Base-by-base conservation (phyloP, 2,329 filamentous ascomycete species). In the Colletotrichum lindemuthianum region DNA sequence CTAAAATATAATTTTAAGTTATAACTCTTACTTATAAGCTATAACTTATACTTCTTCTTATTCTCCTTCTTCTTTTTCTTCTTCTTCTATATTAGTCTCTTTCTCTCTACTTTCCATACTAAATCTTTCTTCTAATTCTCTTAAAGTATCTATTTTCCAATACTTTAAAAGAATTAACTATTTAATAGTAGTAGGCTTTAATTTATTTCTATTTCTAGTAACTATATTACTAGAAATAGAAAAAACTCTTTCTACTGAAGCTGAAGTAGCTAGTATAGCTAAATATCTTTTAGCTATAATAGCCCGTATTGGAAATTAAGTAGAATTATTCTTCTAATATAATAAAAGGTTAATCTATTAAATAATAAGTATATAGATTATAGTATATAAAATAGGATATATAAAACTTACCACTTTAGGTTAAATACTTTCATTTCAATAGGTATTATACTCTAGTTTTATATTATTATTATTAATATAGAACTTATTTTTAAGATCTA, bases 191-290 rank as follows among this genome's bases (percentile, higher is more conserved):
- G 33, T 0, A 16, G 1, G 24, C 2, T 4, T 36, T 49, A 36
- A 12, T 34, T 34, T 49, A 49, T 49, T 49, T 15, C 47, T 49
- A 2, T 34, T 34, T 47, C 34, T 49, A 49, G 47, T 49, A 49
- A 8, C 6, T 6, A 49, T 49, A 49, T 49, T 49, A 49, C 10
- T 33, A 49, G 3, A n/a, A 49, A 34, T 15, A 49, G 44, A 49
- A 49, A 37, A 49, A 49, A 34, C 47, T 16, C 47, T 47, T 10
- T 47, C n/a, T 47, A 47, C 32, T 16, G n/a, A 2, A 33, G n/a
- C 0, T 16, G 6, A 48, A 50, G 33, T 50, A 50, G 33, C 71
- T 55, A 43, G 74, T 33, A 56, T 75, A 33, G 47, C 47, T 36
- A 15, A 50, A 37, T 50, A 50, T n/a, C 1, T 36, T 37, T 11